phyloP scores from a whole-genome alignment of 2,329 filamentous ascomycete genomes.

The Aspergillus fijiensis region DNA sequence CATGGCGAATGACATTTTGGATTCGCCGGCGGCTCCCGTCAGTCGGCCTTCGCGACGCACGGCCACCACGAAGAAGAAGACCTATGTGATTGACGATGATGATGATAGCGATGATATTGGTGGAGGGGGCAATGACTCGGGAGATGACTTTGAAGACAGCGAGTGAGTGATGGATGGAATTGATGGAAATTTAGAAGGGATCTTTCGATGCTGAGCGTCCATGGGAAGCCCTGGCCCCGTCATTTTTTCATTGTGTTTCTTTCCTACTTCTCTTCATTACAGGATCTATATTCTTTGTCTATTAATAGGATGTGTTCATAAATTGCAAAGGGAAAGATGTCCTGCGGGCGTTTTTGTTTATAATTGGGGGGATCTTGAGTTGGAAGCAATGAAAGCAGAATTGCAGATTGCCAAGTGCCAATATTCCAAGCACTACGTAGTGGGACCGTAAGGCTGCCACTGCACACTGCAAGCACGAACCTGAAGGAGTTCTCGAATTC shows the following conservation, averaged over 20 bases:
- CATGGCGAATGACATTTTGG: slow-evolving; percentile 49
- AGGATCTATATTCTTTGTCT: background rate
- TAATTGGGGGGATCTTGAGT: background rate
- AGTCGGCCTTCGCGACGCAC: slow-evolving; percentile 44
- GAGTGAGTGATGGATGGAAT: slow-evolving; percentile 21
- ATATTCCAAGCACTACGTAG: no score
- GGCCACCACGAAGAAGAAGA: slow-evolving; percentile 42
- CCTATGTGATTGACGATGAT: slow-evolving; percentile 43
- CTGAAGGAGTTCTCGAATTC: no score
- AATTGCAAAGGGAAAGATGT: background rate
- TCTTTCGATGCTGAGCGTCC: slow-evolving; percentile 19
- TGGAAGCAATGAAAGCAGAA: background rate
- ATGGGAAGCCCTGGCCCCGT: background rate
- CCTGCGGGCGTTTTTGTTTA: background rate
- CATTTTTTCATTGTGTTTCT: background rate
- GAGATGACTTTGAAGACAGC: slow-evolving; percentile 43
- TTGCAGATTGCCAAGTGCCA: background rate
- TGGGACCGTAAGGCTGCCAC: no score
- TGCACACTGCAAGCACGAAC: no score
- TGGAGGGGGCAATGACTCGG: slow-evolving; percentile 29
- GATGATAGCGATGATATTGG: slow-evolving; percentile 37
- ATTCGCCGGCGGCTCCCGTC: slow-evolving; percentile 40
- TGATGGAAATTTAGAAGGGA: background rate
- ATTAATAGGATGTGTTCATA: background rate
- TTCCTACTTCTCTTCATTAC: background rate